Evolutionary conservation across 108 stramenopile species (phyloP).

Genomic region (Pseudonitzschia pungens): DNA sequence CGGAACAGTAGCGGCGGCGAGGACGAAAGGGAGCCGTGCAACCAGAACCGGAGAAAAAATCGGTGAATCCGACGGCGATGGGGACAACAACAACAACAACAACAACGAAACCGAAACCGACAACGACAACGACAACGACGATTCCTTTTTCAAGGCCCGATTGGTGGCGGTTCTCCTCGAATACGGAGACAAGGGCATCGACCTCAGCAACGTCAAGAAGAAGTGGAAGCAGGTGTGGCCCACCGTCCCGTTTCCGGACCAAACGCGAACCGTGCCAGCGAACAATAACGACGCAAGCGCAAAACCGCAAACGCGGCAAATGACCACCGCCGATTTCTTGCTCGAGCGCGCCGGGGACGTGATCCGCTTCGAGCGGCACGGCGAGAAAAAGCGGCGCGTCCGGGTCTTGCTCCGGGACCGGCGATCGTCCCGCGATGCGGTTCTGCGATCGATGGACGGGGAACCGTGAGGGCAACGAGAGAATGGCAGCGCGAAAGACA

Average conservation of each 20-base stretch:
- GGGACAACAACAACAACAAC: not conserved
- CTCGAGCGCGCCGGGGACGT: slow-evolving; percentile 30
- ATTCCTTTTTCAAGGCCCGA: slow-evolving; percentile 61
- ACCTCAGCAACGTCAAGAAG: slow-evolving; percentile 56
- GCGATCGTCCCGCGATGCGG: too few species aligned
- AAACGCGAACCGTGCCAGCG: too few species aligned
- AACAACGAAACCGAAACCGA: not conserved
- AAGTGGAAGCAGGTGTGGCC: slow-evolving; percentile 92
- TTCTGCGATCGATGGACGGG: too few species aligned
- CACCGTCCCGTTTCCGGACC: slow-evolving; percentile 74
- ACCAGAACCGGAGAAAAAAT: too few species aligned
- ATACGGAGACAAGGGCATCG: slow-evolving; percentile 76
- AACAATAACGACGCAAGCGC: slow-evolving; percentile 6
- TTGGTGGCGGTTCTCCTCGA: slow-evolving; percentile 76
- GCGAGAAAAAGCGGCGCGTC: slow-evolving; percentile 19
- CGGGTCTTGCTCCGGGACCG: slow-evolving; percentile 10
- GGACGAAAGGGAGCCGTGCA: too few species aligned
- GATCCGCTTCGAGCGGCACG: slow-evolving; percentile 20
- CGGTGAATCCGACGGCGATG: too few species aligned
- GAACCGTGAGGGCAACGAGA: too few species aligned
- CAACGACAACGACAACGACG: slow-evolving; percentile 1
- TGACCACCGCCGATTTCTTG: slow-evolving; percentile 20
- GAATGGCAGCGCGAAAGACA: too few species aligned
- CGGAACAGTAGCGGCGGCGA: too few species aligned
- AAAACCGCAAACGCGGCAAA: not conserved